Percentiles rank a stretch among this genome's conserved stretches.
These are phyloP conservation scores for Colletotrichum tropicicola DNA, from an alignment of 2,329 filamentous ascomycete species.

Conservation along the genomic window DNA sequence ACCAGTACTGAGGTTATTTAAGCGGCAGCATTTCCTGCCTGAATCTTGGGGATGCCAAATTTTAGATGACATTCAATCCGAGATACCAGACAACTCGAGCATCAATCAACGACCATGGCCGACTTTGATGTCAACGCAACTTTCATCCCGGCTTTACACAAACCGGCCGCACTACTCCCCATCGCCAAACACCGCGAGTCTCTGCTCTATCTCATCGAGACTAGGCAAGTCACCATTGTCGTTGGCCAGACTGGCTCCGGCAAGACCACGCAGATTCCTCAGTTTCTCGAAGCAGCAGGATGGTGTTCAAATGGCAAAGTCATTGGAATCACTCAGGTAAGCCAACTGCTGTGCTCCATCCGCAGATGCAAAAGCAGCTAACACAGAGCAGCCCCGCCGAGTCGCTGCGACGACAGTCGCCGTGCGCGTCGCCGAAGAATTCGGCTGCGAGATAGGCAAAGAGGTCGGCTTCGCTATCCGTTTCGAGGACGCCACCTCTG, in stretches of 20 bases:
- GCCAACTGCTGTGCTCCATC: conserved; percentile 46
- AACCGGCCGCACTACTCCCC: conserved; percentile 83
- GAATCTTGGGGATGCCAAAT: not conserved
- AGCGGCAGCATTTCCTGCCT: not conserved
- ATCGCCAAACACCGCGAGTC: conserved; percentile 84
- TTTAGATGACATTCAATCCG: not conserved
- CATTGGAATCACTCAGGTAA: conserved; percentile 89
- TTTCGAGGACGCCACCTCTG: conserved; percentile 91
- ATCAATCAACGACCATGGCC: conserved; percentile 49
- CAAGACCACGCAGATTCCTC: conserved; percentile 95
- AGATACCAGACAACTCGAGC: not conserved
- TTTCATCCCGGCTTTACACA: conserved; percentile 86
- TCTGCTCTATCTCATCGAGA: conserved; percentile 88
- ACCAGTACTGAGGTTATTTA: not conserved
- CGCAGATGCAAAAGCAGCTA: not conserved
- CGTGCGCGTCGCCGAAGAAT: conserved; percentile 87
- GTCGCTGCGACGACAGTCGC: conserved; percentile 94
- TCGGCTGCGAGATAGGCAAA: conserved; percentile 85
- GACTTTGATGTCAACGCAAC: conserved; percentile 65
- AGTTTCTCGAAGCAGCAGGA: conserved; percentile 87
- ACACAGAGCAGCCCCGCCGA: conserved; percentile 73
- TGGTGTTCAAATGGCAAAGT: conserved; percentile 87
- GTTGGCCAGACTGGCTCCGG: conserved; percentile 95
- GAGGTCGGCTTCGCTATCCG: conserved; percentile 93
- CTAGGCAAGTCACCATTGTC: conserved; percentile 83